phyloP scores from a whole-genome alignment of 805 yeast genomes.

The Kluyveromyces wickerhamii region DNA sequence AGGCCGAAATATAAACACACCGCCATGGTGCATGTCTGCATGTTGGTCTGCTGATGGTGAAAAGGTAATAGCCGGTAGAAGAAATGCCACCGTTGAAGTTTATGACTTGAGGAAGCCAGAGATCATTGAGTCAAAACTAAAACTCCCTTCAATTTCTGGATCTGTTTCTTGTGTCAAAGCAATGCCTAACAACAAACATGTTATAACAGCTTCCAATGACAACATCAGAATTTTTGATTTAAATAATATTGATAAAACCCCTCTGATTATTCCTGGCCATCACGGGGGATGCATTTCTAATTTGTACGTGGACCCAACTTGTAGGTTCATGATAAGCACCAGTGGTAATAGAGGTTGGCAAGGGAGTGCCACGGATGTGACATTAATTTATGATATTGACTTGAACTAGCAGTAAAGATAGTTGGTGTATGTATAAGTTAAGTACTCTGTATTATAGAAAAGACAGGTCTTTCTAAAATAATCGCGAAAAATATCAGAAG shows the following conservation, averaged over 20 bases:
- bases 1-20: conserved; percentile 53
- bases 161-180: conserved; percentile 77
- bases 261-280: conserved; percentile 85
- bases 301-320: conserved; percentile 75
- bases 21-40: conserved; percentile 92
- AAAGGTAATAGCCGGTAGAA: conserved; percentile 70
- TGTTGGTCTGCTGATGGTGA: conserved; percentile 86
- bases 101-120: conserved; percentile 48
- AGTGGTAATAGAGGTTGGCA: conserved; percentile 97
- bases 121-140: conserved; percentile 38
- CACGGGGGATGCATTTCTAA: conserved; percentile 85
- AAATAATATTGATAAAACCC: conserved; percentile 32
- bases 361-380: conserved; percentile 70
- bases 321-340: conserved; percentile 80
- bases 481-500: too few species aligned
- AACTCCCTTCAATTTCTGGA: conserved; percentile 82
- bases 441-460: too few species aligned
- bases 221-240: conserved; percentile 84
- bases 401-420: conserved; percentile 28
- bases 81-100: conserved; percentile 83
- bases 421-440: too few species aligned
- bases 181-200: conserved; percentile 70
- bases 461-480: too few species aligned
- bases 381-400: conserved; percentile 72
- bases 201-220: conserved; percentile 85